Evolutionary conservation across 257 asterid species (phyloP), one percentile per base, ranked within the genome.

Genomic region (Nicotiana otophora): DNA sequence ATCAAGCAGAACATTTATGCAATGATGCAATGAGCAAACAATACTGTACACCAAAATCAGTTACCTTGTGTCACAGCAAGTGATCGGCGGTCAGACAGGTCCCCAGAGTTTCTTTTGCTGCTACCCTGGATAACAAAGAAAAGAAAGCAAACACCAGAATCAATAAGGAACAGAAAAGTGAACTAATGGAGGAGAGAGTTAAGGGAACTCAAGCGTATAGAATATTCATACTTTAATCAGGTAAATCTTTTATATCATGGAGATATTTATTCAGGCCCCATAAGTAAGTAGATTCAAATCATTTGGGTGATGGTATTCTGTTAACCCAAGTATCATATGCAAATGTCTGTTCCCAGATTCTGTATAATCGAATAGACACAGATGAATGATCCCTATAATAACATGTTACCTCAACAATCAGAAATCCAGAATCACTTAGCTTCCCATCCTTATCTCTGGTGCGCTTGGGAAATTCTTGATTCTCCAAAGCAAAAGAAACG

Each of bases 51-150:
- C 61, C 60, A 23, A 72, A 46, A 46, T 72, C 58, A 46, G 14
- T 23, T 72, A 72, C 79, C 79, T 72, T 46, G 79, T 46, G 79
- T 8, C 23, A 23, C 79, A 46, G 79, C 39, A 72, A 23, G 61
- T 23, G 39, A 46, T 46, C 23, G 7, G 26, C 7, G 60, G 60
- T 28, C 79, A 72, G 36, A 46, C 61, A 20, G 79, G 61, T 72
- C 39, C 61, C 26, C 33, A 11, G 36, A 46, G 26, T 34, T 72
- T 46, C 61, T 72, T 23, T 12, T 33, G 15, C 61, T 46, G 8
- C 5, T 72, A 23, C 61, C 79, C 79, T 72, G 61, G 61, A 72
- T 23, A 34, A 46, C 20, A 46, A 67, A 72, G 23, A 42, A 46
- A 42, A 46, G 58, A 72, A 46, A 72, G 16, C 36, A 72, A 72